Conservation (phyloP, 164 flowering plant genomes). For the Taxillus chinensis region DNA sequence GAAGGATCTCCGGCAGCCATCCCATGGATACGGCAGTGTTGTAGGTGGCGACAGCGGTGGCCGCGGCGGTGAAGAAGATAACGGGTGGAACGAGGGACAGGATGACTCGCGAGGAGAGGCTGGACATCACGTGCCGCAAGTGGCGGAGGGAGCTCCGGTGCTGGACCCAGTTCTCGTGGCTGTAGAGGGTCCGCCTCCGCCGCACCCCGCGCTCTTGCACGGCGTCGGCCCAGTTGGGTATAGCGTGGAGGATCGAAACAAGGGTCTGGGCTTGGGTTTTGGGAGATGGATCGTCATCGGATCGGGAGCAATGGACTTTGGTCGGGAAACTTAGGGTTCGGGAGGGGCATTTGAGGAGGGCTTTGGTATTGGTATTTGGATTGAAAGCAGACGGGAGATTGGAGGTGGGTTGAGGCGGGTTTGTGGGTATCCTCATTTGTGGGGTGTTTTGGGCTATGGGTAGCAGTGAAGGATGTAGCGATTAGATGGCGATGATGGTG, state of each 20-base stretch:
- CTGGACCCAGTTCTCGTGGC: slow-evolving; percentile 62
- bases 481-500: too few species aligned
- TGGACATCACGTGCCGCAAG: slow-evolving; percentile 58
- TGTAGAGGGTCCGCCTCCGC: slow-evolving; percentile 42
- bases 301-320: slow-evolving; percentile 14
- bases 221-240: slow-evolving; percentile 80
- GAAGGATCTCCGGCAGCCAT: slow-evolving; percentile 63
- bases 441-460: slow-evolving; percentile 17
- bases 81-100: slow-evolving; percentile 83
- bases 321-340: slow-evolving; percentile 9
- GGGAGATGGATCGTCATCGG: slow-evolving; percentile 9
- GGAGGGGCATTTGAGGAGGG: slow-evolving; percentile 17
- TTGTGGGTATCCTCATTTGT: slow-evolving; percentile 24
- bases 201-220: slow-evolving; percentile 69
- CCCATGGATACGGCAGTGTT: slow-evolving; percentile 48
- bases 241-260: slow-evolving; percentile 32
- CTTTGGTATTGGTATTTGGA: slow-evolving; percentile 19
- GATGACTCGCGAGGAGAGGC: slow-evolving; percentile 72
- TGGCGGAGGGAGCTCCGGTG: slow-evolving; percentile 88
- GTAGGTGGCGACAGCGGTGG: slow-evolving; percentile 48
- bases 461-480: slow-evolving; percentile 11
- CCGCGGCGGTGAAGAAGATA: slow-evolving; percentile 55
- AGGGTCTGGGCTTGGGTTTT: slow-evolving; percentile 15
- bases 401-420: slow-evolving; percentile 13
- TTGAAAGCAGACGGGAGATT: slow-evolving; percentile 18